These are phyloP conservation scores for Tulasnella sp. DNA, from an alignment of 768 basidiomycete genomes.

Conservation along the genomic window DNA sequence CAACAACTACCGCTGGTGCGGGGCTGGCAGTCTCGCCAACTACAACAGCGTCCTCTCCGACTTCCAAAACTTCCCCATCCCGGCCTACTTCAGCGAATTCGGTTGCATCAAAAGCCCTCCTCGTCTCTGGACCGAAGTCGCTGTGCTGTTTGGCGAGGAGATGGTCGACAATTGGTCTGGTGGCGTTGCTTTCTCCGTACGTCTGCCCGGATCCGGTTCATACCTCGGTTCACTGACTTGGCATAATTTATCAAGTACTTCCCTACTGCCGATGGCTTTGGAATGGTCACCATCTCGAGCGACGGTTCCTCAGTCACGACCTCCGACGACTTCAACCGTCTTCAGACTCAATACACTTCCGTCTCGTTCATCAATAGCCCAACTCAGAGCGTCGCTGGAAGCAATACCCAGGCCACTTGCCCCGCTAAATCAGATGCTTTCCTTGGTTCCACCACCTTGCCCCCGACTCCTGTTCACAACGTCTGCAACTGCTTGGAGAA, in stretches of 20 bases:
- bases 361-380: constrained; percentile 60
- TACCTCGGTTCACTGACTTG: background rate
- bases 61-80: constrained; percentile 56
- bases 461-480: constrained; percentile 75
- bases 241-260: constrained; percentile 59
- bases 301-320: constrained; percentile 65
- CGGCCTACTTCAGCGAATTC: constrained; percentile 87
- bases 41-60: constrained; percentile 35
- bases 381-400: constrained; percentile 49
- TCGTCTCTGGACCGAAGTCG: constrained; percentile 76
- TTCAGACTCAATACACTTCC: constrained; percentile 57
- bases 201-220: background rate
- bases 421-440: constrained; percentile 53
- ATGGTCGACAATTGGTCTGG: constrained; percentile 84
- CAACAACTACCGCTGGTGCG: constrained; percentile 77
- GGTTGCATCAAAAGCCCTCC: constrained; percentile 63
- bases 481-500: constrained; percentile 72
- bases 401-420: constrained; percentile 52
- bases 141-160: constrained; percentile 59
- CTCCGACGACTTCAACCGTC: constrained; percentile 61
- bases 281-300: constrained; percentile 72
- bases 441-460: constrained; percentile 63
- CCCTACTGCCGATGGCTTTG: constrained; percentile 76
- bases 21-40: constrained; percentile 50
- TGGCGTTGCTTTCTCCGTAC: constrained; percentile 63